Conservation (phyloP, 768 basidiomycete species). For the Saitozyma sp. region DNA sequence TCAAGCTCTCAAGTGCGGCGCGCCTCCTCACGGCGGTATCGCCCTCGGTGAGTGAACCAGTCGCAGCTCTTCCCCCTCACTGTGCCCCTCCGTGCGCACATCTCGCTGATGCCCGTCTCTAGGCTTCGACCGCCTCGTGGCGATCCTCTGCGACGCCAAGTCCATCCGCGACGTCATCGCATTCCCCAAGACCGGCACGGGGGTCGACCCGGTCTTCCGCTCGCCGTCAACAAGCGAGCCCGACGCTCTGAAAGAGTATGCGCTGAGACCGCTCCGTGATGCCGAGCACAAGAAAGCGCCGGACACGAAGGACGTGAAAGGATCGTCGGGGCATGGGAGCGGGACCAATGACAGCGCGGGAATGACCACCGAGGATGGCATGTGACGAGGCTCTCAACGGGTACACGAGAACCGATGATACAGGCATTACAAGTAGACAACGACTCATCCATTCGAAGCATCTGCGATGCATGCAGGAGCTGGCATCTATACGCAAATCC, state of each 20-base stretch:
- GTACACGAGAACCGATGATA: too few species aligned
- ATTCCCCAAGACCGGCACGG: constrained; percentile 85
- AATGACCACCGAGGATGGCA: too few species aligned
- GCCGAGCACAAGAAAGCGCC: too few species aligned
- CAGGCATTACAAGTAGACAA: too few species aligned
- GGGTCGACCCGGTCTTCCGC: constrained; percentile 82
- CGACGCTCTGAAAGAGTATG: constrained; percentile 46
- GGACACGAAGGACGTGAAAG: too few species aligned
- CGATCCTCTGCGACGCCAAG: constrained; percentile 79
- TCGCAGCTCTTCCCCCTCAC: background rate
- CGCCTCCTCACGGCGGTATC: constrained; percentile 93
- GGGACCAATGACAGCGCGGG: too few species aligned
- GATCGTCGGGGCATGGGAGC: too few species aligned
- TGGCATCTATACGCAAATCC: too few species aligned
- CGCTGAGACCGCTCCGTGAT: constrained; percentile 8
- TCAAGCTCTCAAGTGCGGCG: constrained; percentile 82
- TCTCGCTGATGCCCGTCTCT: constrained; percentile 13
- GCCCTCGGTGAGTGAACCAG: constrained; percentile 67
- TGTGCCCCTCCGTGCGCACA: background rate
- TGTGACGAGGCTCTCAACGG: too few species aligned
- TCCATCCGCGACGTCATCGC: constrained; percentile 96
- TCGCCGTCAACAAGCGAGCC: constrained; percentile 64
- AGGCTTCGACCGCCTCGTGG: constrained; percentile 93
- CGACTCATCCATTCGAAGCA: too few species aligned
- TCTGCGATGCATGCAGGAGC: too few species aligned